Base-by-base conservation (phyloP, 306 rosid genomes). In the Trifolium repens region DNA sequence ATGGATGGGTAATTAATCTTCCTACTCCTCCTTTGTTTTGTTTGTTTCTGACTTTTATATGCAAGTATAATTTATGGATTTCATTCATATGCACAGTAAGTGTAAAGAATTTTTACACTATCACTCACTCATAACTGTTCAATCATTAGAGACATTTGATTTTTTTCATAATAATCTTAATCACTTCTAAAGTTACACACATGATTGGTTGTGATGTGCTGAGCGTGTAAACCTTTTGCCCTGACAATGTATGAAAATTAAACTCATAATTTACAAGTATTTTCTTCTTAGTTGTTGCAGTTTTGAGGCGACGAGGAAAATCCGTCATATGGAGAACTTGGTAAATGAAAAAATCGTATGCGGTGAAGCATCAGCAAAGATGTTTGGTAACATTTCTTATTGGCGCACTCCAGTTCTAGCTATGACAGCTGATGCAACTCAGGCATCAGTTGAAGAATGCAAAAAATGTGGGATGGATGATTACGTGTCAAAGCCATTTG, bases 401-500 rank as follows among this genome's bases (percentile, higher is more conserved):
- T 91, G 97, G 98, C 94, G 83, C 89, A 94, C 81, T 39, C 98
- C 96, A 34, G 82, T 94, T 70, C 80, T 94, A 72, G 98, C 98
- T 22, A 90, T 94, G 98, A 94, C 98, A 22, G 98, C 98, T 35
- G 97, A 94, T 83, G 91, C 75, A 72, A 89, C 88, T 76, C 97
- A 84, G 71, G 87, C 88, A 78, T 87, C 97, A 79, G 84, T 79
- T 78, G 97, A 94, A 81, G 89, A 89, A 76, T 90, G 98, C 77
- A 87, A 78, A 80, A 81, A 84, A 69, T 91, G 98, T 22, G 98
- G 97, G 84, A 94, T 94, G 98, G 97, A 94, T 75, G 97, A 69
- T 69, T 90, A 84, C 11, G 96, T 94, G 70, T 81, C 96, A 3
- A 94, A 94, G 79, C 98, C 98, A 57, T 94, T 94, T 4, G 98